These are phyloP conservation scores for Aaosphaeria pasadenensis DNA, from an alignment of 2,329 filamentous ascomycete genomes.

Conservation along the genomic window DNA sequence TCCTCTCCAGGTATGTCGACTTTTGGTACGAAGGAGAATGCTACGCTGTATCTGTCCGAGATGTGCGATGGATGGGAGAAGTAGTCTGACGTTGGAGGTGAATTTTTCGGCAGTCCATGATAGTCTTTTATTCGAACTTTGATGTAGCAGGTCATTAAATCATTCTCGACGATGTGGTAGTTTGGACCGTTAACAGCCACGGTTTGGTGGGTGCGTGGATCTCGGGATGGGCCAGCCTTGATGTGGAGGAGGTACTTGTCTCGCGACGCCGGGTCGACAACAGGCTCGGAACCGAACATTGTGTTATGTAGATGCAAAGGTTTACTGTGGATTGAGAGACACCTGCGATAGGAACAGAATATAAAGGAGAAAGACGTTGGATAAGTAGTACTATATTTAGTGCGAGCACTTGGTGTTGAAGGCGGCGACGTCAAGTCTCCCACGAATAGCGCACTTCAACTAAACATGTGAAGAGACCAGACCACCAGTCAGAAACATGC, in stretches of 20 bases:
- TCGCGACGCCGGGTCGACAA: conserved; percentile 27
- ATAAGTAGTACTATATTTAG: not conserved
- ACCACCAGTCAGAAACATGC: not conserved
- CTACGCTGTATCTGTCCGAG: conserved; percentile 34
- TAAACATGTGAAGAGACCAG: not conserved
- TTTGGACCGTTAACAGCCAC: conserved; percentile 31
- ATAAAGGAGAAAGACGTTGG: not conserved
- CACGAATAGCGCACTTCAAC: not conserved
- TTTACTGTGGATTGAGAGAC: not conserved
- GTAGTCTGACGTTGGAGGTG: conserved; percentile 26
- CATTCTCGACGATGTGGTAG: conserved; percentile 22
- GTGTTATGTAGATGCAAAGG: not conserved
- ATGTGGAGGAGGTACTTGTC: conserved; percentile 38
- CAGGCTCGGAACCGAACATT: conserved; percentile 7
- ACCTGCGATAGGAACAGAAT: not conserved
- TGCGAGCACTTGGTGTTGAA: no score
- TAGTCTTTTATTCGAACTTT: conserved; percentile 36
- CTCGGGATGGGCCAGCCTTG: conserved; percentile 35
- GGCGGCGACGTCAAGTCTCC: not conserved
- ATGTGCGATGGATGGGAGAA: conserved; percentile 30
- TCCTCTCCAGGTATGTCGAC: conserved; percentile 25
- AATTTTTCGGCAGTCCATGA: conserved; percentile 29
- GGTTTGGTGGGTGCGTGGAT: conserved; percentile 24
- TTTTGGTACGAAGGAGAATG: conserved; percentile 37
- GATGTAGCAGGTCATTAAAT: conserved; percentile 27